Base-by-base conservation (phyloP, 1,284 basidiomycete genomes). In the Ceratobasidium sp. region DNA sequence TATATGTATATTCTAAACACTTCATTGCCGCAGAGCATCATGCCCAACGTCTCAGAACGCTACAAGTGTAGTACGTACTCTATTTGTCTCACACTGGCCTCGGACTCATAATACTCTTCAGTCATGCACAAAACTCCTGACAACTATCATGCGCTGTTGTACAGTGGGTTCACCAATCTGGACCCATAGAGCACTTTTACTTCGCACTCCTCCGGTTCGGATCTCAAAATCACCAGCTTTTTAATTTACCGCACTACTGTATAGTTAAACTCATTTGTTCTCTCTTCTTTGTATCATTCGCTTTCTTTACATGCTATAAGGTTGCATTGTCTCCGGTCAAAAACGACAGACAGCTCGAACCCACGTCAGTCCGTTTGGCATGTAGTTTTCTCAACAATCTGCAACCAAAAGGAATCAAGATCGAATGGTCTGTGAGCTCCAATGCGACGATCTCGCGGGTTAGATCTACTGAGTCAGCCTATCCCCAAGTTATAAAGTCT, bases 91-190 rank as follows among this genome's bases (percentile, higher is more conserved):
- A 46, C 53, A n/a, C 36, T 30, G 16, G 12, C 16, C 41, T 59
- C 16, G 21, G 34, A 36, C 34, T 55, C 34, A 43, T 30, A 14
- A 1, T 28, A 3, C 45, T 4, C 21, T 2, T 9, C n/a, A 70
- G 67, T 70, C n/a, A 70, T 70, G 67, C 67, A 70, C 30, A 70
- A 70, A 46, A 70, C 67, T 36, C 67, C 67, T 16, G 67, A 70
- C 26, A 70, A 70, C 21, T 70, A 70, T 26, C 67, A 70, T 14
- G 67, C 67, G 30, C 67, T 70, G 0, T 28, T 70, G 43, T 70
- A 53, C 28, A 57, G 36, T 28, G 67, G 67, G 1, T 70, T 70
- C 53, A 70, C 67, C 5, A 70, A 70, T 36, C 39, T 70, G n/a
- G 67, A 70, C 28, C 67, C 67, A 26, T 70, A 53, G 57, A 9